Evolutionary conservation across 805 yeast species (phyloP), one percentile per base, ranked within the genome.

Genomic region (Yarrowia phangngaensis): DNA sequence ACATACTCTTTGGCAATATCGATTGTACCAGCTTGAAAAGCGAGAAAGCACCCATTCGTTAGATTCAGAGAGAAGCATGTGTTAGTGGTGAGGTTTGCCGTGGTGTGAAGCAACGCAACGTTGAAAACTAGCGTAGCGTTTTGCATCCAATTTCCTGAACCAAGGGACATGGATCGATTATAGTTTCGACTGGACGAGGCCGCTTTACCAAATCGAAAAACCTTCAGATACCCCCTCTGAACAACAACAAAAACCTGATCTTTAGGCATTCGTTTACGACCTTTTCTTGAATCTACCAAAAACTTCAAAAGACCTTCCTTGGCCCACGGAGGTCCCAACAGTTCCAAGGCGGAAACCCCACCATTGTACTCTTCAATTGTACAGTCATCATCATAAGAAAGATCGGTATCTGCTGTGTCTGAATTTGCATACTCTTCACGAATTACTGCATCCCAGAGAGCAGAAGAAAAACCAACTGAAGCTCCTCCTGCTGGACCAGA

Each of bases 311-410:
- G 60, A 0, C 92, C 89, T 64, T 83, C 89, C 58, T 83, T 80
- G 46, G 79, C 71, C 77, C 85, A 83, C 1, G 92, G 90, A 1
- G 88, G 78, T 1, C 89, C 90, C 41, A 73, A 72, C 33, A 78
- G 67, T 56, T 80, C 87, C 51, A 82, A 65, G 20, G 50, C 23
- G 5, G 40, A 24, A 13, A 33, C 31, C 20, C 32, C 33, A 13
- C n/a, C 50, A 22, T 22, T 20, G 48, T 13, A 29, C 29, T 29
- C 35, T 7, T 12, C 14, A 3, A 11, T 8, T n/a, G n/a, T n/a
- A n/a, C n/a, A n/a, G n/a, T n/a, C n/a, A 1, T 40, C 47, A 3
- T 28, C 47, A 15, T 40, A 29, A 4, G 43, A 35, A 12, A 19
- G 17, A 6, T 38, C 45, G 1, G 35, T 15, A 3, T 41, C 48